Evolutionary conservation across 805 yeast species (phyloP), one percentile per base, ranked within the genome.

Genomic region (Lipomyces sp.): DNA sequence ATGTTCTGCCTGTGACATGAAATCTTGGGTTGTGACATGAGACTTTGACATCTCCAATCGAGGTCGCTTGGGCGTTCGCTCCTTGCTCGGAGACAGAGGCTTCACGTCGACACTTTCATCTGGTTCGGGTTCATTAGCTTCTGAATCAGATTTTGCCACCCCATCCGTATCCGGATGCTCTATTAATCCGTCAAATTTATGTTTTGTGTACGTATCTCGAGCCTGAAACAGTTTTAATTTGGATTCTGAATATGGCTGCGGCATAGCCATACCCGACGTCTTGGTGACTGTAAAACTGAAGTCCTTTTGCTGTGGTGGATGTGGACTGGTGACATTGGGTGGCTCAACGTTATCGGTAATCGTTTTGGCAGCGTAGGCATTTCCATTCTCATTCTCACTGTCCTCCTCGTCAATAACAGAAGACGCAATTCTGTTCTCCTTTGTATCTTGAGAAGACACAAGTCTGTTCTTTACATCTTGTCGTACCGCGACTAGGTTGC

Each of bases 1-100:
- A 34, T 69, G 66, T 50, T 75, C 74, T 4, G 77, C 77, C 18
- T 73, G 69, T n/a, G 72, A 69, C 64, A 75, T 39, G 53, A 69
- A 73, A 39, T 74, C 75, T 56, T 71, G 65, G 2, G 72, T 70
- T 15, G 72, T 69, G 7, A 62, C 61, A 34, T 32, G 51, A n/a
- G 37, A 30, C 13, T 54, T 18, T 11, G 57, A 30, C 8, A n/a
- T 33, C 6, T 64, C 65, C 59, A 66, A 33, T 10, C 71, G 51
- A 0, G 62, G 63, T 3, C 72, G 53, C 51, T 69, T 69, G 6
- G 71, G 57, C 2, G 59, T 51, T 15, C 65, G 64, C 35, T 71
- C 72, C 57, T 65, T 63, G 30, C 11, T 34, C 4, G 73, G 70
- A 18, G 70, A 67, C 4, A 30, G 15, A 2, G 69, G 50, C 53